Percentiles rank a stretch among this genome's conserved stretches.
These are phyloP conservation scores for Stachybotrys chlorohalonatus DNA, from an alignment of 2,329 filamentous ascomycete genomes.

Conservation along the genomic window DNA sequence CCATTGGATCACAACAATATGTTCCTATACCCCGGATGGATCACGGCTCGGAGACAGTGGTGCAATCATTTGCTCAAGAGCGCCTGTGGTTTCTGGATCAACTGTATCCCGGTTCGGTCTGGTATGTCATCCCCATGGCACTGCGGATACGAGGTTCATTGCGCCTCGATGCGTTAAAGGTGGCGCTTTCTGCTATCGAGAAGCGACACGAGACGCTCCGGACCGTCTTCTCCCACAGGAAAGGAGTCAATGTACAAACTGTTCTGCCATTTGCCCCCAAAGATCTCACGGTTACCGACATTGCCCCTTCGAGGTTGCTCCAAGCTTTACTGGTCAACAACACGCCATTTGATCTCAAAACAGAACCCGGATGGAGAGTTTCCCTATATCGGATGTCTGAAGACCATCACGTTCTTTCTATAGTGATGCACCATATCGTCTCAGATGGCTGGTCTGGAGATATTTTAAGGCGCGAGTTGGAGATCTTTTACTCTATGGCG, in stretches of 20 bases:
- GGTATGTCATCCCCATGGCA: conserved; percentile 8
- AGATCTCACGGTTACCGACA: conserved; percentile 1
- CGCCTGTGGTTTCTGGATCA: conserved; percentile 11
- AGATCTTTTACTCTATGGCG: conserved; percentile 6
- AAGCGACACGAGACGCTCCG: conserved; percentile 9
- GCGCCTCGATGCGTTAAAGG: conserved; percentile 1
- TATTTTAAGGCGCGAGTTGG: conserved; percentile 5
- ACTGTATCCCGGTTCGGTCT: conserved; percentile 6
- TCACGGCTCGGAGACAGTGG: neutral
- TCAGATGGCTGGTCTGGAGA: conserved; percentile 14
- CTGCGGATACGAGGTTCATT: conserved; percentile 5
- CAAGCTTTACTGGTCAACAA: conserved; percentile 3
- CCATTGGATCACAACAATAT: neutral
- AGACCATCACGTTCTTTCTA: conserved; percentile 5
- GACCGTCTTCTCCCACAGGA: conserved; percentile 5
- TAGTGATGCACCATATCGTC: conserved; percentile 14
- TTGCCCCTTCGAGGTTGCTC: neutral
- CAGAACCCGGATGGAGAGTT: conserved; percentile 9
- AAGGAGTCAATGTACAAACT: conserved; percentile 2
- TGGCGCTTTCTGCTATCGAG: conserved; percentile 6
- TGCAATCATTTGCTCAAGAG: conserved; percentile 9
- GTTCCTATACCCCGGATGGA: neutral
- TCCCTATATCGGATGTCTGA: conserved; percentile 2
- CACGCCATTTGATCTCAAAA: conserved; percentile 3
- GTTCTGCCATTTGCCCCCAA: conserved; percentile 1